Conservation (phyloP, 129 eudicot genomes). For the Helianthus tuberosus region DNA sequence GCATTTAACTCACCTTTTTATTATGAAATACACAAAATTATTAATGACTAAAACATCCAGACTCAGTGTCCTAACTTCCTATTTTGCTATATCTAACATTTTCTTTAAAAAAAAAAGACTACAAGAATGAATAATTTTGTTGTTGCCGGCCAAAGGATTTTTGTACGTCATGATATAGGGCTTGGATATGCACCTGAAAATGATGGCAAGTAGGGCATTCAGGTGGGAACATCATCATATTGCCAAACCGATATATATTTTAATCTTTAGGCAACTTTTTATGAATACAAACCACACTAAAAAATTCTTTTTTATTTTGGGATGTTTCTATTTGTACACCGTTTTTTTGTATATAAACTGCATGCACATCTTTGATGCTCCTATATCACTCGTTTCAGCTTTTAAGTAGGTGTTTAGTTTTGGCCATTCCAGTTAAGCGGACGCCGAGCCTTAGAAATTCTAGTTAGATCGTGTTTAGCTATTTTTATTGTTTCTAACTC, state of each 20-base stretch:
- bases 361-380: too few relatives aligned
- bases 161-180: background rate
- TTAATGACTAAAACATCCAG: background rate
- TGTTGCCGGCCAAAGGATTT: slow-evolving; percentile 23
- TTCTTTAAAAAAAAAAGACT: background rate
- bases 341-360: too few relatives aligned
- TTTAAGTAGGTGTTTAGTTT: too few relatives aligned
- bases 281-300: background rate
- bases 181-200: slow-evolving; percentile 22
- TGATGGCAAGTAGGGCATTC: background rate
- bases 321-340: too few relatives aligned
- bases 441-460: too few relatives aligned
- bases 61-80: background rate
- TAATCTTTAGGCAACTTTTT: background rate
- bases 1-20: too few relatives aligned
- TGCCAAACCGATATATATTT: too few relatives aligned
- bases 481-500: too few relatives aligned
- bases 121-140: background rate
- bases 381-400: too few relatives aligned
- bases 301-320: background rate
- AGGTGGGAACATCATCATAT: background rate
- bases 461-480: too few relatives aligned
- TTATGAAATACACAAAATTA: background rate
- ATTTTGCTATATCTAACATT: background rate
- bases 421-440: too few relatives aligned